Percentiles rank a stretch among this genome's conserved stretches.
These are phyloP conservation scores for Phragmites australis DNA, from an alignment of 176 grass and related monocot genomes.

Conservation along the genomic window DNA sequence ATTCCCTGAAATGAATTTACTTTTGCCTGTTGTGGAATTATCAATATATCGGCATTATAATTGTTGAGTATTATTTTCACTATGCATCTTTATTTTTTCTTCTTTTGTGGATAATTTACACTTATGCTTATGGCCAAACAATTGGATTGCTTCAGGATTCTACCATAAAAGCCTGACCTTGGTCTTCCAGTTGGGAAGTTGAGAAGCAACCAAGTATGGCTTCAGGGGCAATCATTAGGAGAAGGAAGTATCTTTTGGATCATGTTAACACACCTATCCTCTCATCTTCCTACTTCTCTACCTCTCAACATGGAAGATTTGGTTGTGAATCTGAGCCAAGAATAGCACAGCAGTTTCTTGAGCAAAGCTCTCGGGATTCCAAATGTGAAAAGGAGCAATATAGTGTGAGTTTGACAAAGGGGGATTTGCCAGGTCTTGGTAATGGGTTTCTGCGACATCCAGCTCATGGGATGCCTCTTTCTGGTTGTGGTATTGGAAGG, in stretches of 20 bases:
- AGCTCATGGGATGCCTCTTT: slow-evolving; percentile 36
- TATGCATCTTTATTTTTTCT: slow-evolving; percentile 21
- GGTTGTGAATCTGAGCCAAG: slow-evolving; percentile 39
- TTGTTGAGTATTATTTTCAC: slow-evolving; percentile 10
- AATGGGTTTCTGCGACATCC: slow-evolving; percentile 43
- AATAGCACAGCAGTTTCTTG: slow-evolving; percentile 34
- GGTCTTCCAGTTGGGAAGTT: slow-evolving; percentile 42
- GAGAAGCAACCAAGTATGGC: slow-evolving; percentile 67
- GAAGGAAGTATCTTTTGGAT: slow-evolving; percentile 65
- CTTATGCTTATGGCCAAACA: background rate
- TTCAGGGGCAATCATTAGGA: slow-evolving; percentile 70
- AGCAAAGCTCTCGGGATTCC: slow-evolving; percentile 41
- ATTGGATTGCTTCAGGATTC: slow-evolving; percentile 54
- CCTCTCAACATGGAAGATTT: slow-evolving; percentile 55
- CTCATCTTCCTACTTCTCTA: slow-evolving; percentile 48
- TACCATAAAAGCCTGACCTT: slow-evolving; percentile 58
- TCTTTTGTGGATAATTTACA: background rate
- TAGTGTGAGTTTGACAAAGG: slow-evolving; percentile 41
- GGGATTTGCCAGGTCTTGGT: slow-evolving; percentile 30
- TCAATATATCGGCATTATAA: background rate
- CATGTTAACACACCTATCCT: slow-evolving; percentile 43
- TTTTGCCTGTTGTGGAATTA: slow-evolving; percentile 1
- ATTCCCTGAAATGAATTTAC: slow-evolving; percentile 8
- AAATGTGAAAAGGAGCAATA: slow-evolving; percentile 39
- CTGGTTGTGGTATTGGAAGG: slow-evolving; percentile 40